phyloP scores from a whole-genome alignment of 192 early-diverging fungal species.

The Backusella psychrophila region DNA sequence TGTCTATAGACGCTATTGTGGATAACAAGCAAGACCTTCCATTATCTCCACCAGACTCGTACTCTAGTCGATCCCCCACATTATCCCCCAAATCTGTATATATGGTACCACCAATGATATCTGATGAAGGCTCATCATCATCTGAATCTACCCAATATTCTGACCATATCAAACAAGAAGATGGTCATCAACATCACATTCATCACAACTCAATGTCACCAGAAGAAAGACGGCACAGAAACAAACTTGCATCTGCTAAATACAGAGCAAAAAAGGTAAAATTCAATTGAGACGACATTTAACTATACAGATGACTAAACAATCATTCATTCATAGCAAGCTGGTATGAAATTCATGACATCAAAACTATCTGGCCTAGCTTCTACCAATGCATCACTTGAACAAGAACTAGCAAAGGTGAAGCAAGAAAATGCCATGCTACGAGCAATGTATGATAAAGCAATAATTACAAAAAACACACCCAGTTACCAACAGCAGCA shows the following conservation, averaged over 20 bases:
- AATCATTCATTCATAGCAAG: neutral
- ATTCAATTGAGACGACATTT: conserved; percentile 1
- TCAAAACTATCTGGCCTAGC: neutral
- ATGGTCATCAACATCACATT: neutral
- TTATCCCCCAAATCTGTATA: neutral
- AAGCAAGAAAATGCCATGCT: neutral
- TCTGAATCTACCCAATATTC: neutral
- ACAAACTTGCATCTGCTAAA: conserved; percentile 59
- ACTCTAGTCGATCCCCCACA: neutral
- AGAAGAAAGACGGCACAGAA: conserved; percentile 48
- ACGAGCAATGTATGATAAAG: neutral
- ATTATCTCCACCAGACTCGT: conserved; percentile 12
- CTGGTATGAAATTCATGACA: conserved; percentile 12
- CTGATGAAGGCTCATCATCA: neutral
- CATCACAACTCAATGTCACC: conserved; percentile 37
- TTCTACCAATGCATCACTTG: neutral
- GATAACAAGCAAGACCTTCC: neutral
- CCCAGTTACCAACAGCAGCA: neutral
- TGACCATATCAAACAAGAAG: neutral
- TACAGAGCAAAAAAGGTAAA: conserved; percentile 53
- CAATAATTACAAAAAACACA: neutral
- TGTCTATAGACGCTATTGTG: conserved; percentile 4
- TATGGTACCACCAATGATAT: neutral
- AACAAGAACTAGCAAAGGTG: conserved; percentile 10
- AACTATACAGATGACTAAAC: neutral